Evolutionary conservation across 371 early-diverging fungal species (phyloP), one percentile per base, ranked within the genome.

Genomic region (Massospora cicadina): DNA sequence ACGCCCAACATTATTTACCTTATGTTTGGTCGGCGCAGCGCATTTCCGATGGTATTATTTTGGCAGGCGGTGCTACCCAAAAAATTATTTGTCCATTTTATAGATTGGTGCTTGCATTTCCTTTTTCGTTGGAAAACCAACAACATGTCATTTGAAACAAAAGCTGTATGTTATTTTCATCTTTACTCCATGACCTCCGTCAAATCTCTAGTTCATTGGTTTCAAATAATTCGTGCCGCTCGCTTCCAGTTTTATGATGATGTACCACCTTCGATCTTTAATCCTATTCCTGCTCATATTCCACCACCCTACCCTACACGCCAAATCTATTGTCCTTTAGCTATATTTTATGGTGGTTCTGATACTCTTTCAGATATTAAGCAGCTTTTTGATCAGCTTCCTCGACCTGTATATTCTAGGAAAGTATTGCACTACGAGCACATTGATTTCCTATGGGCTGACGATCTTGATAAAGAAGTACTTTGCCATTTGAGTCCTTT

Each of bases 211-310:
- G 96, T 94, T 77, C 90, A 90, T 67, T 89, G 93, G 93, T 93
- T 95, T 74, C 94, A 94, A 76, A 93, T 95, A 67, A 92, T 93
- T 58, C 76, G 91, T n/a, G 81, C 84, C 7, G 84, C 85, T 1
- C 72, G 77, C 24, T 88, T 95, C 64, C 92, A 93, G 68, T 92
- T 93, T 90, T 95, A 87, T 67, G 94, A 95, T 68, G 96, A 95
- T 55, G 70, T 84, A 33, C 5, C 10, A 5, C 43, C 43, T 17
- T 43, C 43, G 5, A 83, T 84, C 21, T 82, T 85, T 13, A 80
- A 82, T 29, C 77, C 81, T 25, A 75, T 73, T 0, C 74, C 71
- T 53, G 68, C 75, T 2, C 71, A 77, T 7, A 71, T 78, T 24
- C 79, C 84, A 2, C 81, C 76, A 28, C 73, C 74, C 5, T 83